A percentile compares a stretch with the other conserved stretches of the same genome.
These are phyloP conservation scores for Sporothrix globosa DNA, from an alignment of 2,329 filamentous ascomycete species.

Conservation along the genomic window DNA sequence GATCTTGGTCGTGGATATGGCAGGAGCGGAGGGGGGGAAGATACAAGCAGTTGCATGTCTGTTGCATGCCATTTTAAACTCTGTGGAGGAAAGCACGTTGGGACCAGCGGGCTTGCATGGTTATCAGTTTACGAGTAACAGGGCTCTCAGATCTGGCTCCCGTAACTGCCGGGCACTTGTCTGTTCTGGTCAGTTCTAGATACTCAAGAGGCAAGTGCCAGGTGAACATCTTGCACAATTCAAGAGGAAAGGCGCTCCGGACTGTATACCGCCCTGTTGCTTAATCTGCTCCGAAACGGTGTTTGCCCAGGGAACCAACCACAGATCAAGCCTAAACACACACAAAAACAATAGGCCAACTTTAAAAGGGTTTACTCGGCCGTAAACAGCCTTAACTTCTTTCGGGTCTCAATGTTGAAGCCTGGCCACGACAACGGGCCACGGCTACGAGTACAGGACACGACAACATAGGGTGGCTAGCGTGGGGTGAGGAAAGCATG, in stretches of 20 bases:
- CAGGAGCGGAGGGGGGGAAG: slow-evolving; percentile 17
- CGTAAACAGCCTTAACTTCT: neutral
- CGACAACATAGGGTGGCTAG: neutral
- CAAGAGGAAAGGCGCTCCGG: neutral
- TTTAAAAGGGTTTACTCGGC: no score
- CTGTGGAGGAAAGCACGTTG: neutral
- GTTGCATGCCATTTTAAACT: neutral
- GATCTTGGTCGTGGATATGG: neutral
- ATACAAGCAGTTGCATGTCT: neutral
- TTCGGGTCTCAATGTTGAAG: slow-evolving; percentile 5
- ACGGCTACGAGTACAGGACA: neutral
- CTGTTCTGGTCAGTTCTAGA: neutral
- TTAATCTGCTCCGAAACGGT: neutral
- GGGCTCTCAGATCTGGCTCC: neutral
- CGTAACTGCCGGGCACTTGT: neutral
- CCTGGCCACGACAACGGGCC: neutral
- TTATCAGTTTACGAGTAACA: neutral
- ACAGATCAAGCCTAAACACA: neutral
- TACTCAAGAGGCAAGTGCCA: neutral
- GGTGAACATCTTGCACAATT: no score
- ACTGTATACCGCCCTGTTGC: neutral
- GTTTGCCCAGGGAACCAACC: neutral
- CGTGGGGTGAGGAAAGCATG: neutral
- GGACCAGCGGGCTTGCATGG: neutral
- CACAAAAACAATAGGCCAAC: neutral